phyloP scores from a whole-genome alignment of 768 basidiomycete genomes.

The Tephrocybe sp. region DNA sequence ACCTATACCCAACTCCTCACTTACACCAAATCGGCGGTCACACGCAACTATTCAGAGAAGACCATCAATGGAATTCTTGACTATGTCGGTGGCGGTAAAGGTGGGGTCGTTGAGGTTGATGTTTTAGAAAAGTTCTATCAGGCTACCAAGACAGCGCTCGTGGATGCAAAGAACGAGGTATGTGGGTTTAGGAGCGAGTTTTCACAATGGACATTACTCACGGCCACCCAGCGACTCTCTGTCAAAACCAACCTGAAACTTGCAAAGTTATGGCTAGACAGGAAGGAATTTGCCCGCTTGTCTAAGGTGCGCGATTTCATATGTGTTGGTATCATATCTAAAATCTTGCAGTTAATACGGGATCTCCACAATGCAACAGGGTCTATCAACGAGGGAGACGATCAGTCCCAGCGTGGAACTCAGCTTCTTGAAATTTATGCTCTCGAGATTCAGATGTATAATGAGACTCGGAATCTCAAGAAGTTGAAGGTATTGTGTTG shows the following conservation, averaged over 20 bases:
- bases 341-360: conserved; percentile 57
- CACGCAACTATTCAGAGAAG: conserved; percentile 96
- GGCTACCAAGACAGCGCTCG: conserved; percentile 83
- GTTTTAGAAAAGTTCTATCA: conserved; percentile 95
- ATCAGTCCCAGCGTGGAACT: conserved; percentile 91
- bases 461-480: conserved; percentile 92
- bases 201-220: conserved; percentile 3
- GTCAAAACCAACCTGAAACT: conserved; percentile 96
- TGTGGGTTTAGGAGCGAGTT: conserved; percentile 16
- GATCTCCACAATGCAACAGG: conserved; percentile 71
- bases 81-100: conserved; percentile 91
- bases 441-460: conserved; percentile 99
- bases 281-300: conserved; percentile 85
- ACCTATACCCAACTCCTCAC: conserved; percentile 85
- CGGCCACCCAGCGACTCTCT: conserved; percentile 69
- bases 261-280: conserved; percentile 95
- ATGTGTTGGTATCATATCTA: neutral
- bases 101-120: conserved; percentile 75
- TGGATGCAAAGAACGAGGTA: conserved; percentile 96
- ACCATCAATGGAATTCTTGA: conserved; percentile 98
- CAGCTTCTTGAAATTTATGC: conserved; percentile 96
- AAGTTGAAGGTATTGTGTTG: conserved; percentile 73
- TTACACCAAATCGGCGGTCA: conserved; percentile 95
- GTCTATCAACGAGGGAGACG: conserved; percentile 60
- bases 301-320: conserved; percentile 54